Evolutionary conservation across 1,284 basidiomycete species (phyloP), one percentile per base, ranked within the genome.

Genomic region (Vanrija sp.): DNA sequence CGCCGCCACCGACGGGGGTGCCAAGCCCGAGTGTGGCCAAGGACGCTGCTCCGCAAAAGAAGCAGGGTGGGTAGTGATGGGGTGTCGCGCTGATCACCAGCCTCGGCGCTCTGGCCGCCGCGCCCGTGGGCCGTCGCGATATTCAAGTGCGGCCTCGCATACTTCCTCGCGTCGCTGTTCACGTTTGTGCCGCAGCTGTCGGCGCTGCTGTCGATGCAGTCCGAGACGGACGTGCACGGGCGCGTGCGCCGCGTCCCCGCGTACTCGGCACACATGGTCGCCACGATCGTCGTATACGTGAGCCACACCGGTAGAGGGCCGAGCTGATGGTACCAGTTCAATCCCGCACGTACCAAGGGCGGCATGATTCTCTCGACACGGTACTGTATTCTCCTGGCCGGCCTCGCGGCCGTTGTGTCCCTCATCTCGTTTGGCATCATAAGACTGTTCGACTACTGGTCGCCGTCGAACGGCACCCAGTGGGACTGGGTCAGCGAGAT

Each of bases 141-240:
- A 47, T 73, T 93, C 65, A 98, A 98, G 78, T 98, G 95, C 75
- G 83, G 86, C 0, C 79, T 97, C 10, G 89, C 94, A 0, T 98
- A 98, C 73, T 85, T 92, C 56, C 76, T 97, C 57, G 93, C 83
- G 3, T 92, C 90, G 0, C 79, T 98, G 10, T 98, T 97, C 81
- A 98, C 95, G 0, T 98, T 92, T 72, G 85, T 86, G 8, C 86
- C 89, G 0, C 43, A 58, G 0, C 69, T 83, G 0, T 71, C 75
- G 10, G 52, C 49, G 2, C 46, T 74, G 10, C 63, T 78, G 1
- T 73, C 72, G 9, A 70, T 64, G 19, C 49, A 57, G 1, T 64
- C 65, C 1, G 66, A 86, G 65, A 74, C 87, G 43, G 82, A 85
- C 7, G 70, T 71, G 1, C 74, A 76, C 48, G 75, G 75, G 0